Evolutionary conservation across 805 yeast genomes (phyloP).

Genomic region (Myxozyma neglecta): DNA sequence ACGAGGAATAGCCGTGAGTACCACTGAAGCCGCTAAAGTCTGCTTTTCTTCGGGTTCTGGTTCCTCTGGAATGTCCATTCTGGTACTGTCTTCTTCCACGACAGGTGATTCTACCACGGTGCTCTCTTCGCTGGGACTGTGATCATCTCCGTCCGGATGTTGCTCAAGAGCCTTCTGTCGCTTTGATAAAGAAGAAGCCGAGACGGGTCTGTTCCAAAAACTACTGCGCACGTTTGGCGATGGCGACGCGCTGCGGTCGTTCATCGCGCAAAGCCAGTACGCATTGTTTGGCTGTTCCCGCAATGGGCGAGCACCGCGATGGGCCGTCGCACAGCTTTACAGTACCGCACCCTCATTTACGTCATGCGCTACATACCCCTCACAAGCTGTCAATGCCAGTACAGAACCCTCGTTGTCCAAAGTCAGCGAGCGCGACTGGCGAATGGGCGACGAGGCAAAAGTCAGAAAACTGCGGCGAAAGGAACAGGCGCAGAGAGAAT

Average conservation of each 20-base stretch:
- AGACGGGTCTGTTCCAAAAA: constrained; percentile 2
- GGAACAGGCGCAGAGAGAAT: background rate
- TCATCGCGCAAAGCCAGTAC: background rate
- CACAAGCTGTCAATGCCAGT: background rate
- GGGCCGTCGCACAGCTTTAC: background rate
- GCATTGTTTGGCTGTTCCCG: background rate
- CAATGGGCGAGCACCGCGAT: background rate
- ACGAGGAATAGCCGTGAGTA: constrained; percentile 37
- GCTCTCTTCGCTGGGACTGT: background rate
- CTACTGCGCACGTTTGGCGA: constrained; percentile 1
- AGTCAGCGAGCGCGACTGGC: background rate
- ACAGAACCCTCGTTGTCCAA: background rate
- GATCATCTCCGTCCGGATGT: background rate
- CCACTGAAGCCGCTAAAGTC: constrained; percentile 41
- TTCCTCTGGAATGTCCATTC: constrained; percentile 36
- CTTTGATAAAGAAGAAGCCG: background rate
- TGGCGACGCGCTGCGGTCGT: constrained; percentile 6
- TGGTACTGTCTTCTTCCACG: background rate
- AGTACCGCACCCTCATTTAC: no score
- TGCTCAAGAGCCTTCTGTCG: background rate
- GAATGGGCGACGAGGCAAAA: constrained; percentile 2
- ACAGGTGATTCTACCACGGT: background rate
- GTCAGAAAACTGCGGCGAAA: constrained; percentile 1
- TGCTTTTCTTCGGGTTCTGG: constrained; percentile 35
- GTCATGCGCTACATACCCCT: no score